Evolutionary conservation across 805 yeast species (phyloP), one percentile per base, ranked within the genome.

Genomic region (Starmerella scarabaei): DNA sequence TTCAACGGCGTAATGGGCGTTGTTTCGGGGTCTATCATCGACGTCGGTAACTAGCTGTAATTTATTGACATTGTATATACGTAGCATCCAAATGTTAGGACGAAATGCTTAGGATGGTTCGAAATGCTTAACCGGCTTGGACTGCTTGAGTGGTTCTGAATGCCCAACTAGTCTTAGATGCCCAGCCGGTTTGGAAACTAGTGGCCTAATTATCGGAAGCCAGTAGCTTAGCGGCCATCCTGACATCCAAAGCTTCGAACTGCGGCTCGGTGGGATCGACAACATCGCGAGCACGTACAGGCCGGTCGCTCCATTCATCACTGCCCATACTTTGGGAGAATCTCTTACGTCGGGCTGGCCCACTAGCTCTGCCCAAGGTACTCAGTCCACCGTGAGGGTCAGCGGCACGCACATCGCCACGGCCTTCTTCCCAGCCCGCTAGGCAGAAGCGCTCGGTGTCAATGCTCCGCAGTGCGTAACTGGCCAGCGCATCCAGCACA

Each of bases 1-100:
- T 76, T 84, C 57, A 88, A 88, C 59, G 94, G 84, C 7, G 67
- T 88, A 4, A 72, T 75, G 61, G 98, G 98, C 2, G 79, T 82
- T 12, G 29, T 30, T 14, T 36, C 41, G 4, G 41, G 41, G 18
- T 4, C 9, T 17, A 20, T n/a, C n/a, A n/a, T n/a, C n/a, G n/a
- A n/a, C n/a, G n/a, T n/a, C n/a, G n/a, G n/a, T n/a, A n/a, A n/a
- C n/a, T 35, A 34, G 11, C 14, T 15, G 16, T 21, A 7, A 21
- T 21, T 11, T 34, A 19, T 9, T 23, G 26, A 23, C 26, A 23
- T 23, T 23, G n/a, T n/a, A n/a, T n/a, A n/a, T n/a, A n/a, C n/a
- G n/a, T n/a, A n/a, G n/a, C n/a, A n/a, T n/a, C n/a, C n/a, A n/a
- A n/a, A n/a, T n/a, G n/a, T n/a, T n/a, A n/a, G n/a, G n/a, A n/a